Conservation (phyloP, 805 yeast species). For the Schwanniomyces occidentalis region DNA sequence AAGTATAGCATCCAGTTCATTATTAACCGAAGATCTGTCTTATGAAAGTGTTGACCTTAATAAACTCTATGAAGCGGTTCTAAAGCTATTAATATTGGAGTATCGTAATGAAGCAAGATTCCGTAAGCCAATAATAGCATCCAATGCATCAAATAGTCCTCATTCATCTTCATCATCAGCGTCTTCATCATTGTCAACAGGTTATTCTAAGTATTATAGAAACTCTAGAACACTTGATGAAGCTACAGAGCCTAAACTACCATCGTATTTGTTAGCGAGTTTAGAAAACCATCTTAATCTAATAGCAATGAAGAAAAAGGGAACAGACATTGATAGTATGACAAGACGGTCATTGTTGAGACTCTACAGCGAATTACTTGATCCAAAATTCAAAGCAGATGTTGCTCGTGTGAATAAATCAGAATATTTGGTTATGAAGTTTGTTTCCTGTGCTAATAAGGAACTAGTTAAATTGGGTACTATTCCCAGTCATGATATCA, state of each 20-base stretch:
- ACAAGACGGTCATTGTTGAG: slow-evolving; percentile 61
- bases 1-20: slow-evolving; percentile 24
- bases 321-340: slow-evolving; percentile 40
- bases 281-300: slow-evolving; percentile 44
- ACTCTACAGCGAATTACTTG: slow-evolving; percentile 60
- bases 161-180: slow-evolving; percentile 1
- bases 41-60: slow-evolving; percentile 19
- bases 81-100: slow-evolving; percentile 58
- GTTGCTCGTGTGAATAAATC: slow-evolving; percentile 31
- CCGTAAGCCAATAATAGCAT: slow-evolving; percentile 26
- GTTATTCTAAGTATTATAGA: slow-evolving; percentile 12
- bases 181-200: background rate
- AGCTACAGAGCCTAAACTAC: slow-evolving; percentile 30
- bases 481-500: slow-evolving; percentile 27
- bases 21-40: slow-evolving; percentile 18
- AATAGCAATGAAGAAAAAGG: slow-evolving; percentile 47
- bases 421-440: slow-evolving; percentile 52
- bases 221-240: slow-evolving; percentile 26
- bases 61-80: slow-evolving; percentile 50
- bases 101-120: slow-evolving; percentile 68
- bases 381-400: slow-evolving; percentile 42
- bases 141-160: background rate
- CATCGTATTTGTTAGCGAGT: slow-evolving; percentile 36
- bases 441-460: slow-evolving; percentile 53
- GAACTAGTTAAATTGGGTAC: slow-evolving; percentile 47